Percentiles rank a stretch among this genome's conserved stretches.
These are phyloP conservation scores for Calonectria honghensis DNA, from an alignment of 2,329 filamentous ascomycete species.

Conservation along the genomic window DNA sequence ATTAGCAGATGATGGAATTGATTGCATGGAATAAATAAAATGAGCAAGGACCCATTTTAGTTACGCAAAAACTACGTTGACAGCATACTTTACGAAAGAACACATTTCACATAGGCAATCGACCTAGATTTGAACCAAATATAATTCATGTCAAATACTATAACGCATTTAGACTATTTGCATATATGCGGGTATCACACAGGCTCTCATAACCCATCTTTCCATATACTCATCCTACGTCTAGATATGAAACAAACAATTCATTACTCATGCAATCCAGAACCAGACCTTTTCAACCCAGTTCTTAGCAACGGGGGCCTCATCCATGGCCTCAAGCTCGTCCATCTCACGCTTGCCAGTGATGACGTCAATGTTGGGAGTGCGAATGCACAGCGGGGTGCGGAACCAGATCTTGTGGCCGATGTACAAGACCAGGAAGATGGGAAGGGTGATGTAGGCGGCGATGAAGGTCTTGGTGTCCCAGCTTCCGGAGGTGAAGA, in stretches of 20 bases:
- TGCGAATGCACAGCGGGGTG: slow-evolving; percentile 40
- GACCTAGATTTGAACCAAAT: neutral
- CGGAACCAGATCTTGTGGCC: slow-evolving; percentile 66
- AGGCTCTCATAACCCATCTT: neutral
- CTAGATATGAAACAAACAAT: slow-evolving; percentile 18
- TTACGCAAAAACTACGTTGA: neutral
- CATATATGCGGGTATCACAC: slow-evolving; percentile 36
- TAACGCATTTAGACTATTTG: slow-evolving; percentile 9
- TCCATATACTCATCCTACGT: slow-evolving; percentile 13
- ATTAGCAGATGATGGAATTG: neutral
- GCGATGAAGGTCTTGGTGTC: slow-evolving; percentile 77
- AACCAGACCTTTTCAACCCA: slow-evolving; percentile 72
- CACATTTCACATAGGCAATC: neutral
- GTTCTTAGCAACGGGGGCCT: slow-evolving; percentile 69
- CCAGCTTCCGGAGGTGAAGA: slow-evolving; percentile 81
- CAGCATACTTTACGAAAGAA: neutral
- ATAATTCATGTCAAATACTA: slow-evolving; percentile 1
- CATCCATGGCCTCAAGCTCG: slow-evolving; percentile 70
- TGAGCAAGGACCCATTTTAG: neutral
- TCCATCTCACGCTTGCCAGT: slow-evolving; percentile 79
- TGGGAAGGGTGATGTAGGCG: slow-evolving; percentile 77
- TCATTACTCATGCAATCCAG: slow-evolving; percentile 68
- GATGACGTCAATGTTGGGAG: slow-evolving; percentile 50
- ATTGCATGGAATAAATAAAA: neutral
- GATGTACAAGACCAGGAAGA: slow-evolving; percentile 76